phyloP scores from a whole-genome alignment of 2,329 filamentous ascomycete genomes.

The Penicillium vulpinum region DNA sequence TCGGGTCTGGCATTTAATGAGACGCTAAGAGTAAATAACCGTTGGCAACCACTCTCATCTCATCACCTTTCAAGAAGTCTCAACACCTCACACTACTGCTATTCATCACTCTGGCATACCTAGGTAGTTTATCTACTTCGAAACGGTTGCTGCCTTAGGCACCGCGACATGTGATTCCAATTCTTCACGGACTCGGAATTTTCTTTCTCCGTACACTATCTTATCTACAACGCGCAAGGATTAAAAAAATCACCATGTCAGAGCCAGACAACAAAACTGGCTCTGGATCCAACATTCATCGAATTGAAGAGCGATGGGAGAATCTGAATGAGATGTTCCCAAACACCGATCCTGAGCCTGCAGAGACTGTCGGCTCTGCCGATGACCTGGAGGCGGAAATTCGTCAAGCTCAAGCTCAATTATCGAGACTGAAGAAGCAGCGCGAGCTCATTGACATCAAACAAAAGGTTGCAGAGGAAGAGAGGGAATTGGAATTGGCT shows the following conservation, averaged over 20 bases:
- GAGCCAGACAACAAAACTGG: slow-evolving; percentile 1
- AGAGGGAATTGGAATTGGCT: slow-evolving; percentile 1
- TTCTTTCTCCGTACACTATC: slow-evolving; percentile 1
- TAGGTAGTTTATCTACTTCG: not conserved
- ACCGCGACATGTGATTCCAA: not conserved
- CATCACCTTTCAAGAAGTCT: not conserved
- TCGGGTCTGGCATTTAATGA: too few relatives aligned
- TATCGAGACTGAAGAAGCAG: slow-evolving; percentile 7
- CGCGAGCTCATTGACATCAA: slow-evolving; percentile 12
- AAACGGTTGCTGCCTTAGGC: not conserved
- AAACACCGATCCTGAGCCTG: not conserved
- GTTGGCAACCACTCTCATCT: not conserved
- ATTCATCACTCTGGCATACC: not conserved
- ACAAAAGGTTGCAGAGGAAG: slow-evolving; percentile 9
- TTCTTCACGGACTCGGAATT: slow-evolving; percentile 4
- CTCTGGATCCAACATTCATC: not conserved
- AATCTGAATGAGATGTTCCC: slow-evolving; percentile 4
- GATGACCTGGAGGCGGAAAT: slow-evolving; percentile 9
- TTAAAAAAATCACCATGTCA: slow-evolving; percentile 5
- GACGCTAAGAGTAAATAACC: not conserved
- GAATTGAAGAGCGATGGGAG: slow-evolving; percentile 4
- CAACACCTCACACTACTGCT: not conserved
- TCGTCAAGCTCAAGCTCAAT: slow-evolving; percentile 7
- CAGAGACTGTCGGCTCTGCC: not conserved
- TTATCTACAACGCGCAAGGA: not conserved